Conservation (phyloP, 352 stramenopile genomes). For the Pythium aquatile region DNA sequence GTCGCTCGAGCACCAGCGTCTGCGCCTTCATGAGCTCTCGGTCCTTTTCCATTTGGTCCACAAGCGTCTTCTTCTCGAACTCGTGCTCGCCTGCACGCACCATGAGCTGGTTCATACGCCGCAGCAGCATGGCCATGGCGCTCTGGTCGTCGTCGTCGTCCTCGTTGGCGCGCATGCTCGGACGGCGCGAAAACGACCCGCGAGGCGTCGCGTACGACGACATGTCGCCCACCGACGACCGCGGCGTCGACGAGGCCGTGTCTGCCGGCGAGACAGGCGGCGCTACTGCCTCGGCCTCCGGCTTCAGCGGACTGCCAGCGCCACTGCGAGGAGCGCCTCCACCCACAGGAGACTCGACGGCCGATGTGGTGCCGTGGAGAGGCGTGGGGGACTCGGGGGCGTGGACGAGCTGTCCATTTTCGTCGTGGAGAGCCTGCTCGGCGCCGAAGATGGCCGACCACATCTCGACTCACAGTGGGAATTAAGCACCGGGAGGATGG, state of each 20-base stretch:
- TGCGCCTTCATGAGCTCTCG: conserved; percentile 42
- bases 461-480: conserved; percentile 13
- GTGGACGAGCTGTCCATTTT: conserved; percentile 2
- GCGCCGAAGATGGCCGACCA: conserved; percentile 37
- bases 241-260: conserved; percentile 22
- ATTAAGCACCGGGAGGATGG: background rate
- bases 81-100: conserved; percentile 83
- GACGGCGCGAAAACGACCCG: conserved; percentile 16
- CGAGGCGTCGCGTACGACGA: conserved; percentile 11
- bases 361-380: background rate
- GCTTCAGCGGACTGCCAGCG: conserved; percentile 2
- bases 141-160: conserved; percentile 35
- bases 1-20: conserved; percentile 44
- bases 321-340: background rate
- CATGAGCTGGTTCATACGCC: conserved; percentile 81
- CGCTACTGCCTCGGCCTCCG: background rate
- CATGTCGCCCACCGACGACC: conserved; percentile 21
- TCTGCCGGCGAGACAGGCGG: conserved; percentile 28
- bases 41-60: conserved; percentile 84
- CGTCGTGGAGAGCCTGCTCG: conserved; percentile 24
- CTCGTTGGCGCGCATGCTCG: conserved; percentile 18
- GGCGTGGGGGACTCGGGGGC: background rate
- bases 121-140: conserved; percentile 75
- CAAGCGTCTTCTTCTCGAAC: conserved; percentile 86
- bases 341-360: conserved; percentile 5